These are phyloP conservation scores for Penicillium sp. DNA, from an alignment of 2,329 filamentous ascomycete species.

Conservation along the genomic window DNA sequence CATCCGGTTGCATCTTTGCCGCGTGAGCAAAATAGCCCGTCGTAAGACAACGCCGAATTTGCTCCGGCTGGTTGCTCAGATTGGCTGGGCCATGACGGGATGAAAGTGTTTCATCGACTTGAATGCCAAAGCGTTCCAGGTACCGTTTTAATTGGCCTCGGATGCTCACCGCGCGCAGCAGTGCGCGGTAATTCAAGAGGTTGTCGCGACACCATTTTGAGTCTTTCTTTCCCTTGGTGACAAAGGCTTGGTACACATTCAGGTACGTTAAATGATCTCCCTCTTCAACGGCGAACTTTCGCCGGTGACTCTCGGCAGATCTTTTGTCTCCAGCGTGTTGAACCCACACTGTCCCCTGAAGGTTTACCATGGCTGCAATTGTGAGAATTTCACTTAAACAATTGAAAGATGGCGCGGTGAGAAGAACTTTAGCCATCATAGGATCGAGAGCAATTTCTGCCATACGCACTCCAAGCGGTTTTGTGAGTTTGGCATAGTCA, in stretches of 20 bases:
- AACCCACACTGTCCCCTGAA: slow-evolving; percentile 81
- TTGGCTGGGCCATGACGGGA: slow-evolving; percentile 32
- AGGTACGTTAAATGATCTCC: slow-evolving; percentile 90
- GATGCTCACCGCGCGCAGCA: slow-evolving; percentile 80
- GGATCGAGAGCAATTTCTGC: slow-evolving; percentile 90
- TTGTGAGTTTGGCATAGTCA: slow-evolving; percentile 84
- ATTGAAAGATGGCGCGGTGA: slow-evolving; percentile 70
- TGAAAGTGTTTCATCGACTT: slow-evolving; percentile 59
- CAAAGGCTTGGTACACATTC: slow-evolving; percentile 89
- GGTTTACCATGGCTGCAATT: slow-evolving; percentile 89
- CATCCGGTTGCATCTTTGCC: slow-evolving; percentile 89
- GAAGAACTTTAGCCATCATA: slow-evolving; percentile 88
- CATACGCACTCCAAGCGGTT: slow-evolving; percentile 84
- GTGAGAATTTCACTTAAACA: slow-evolving; percentile 84
- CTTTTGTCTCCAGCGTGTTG: slow-evolving; percentile 75
- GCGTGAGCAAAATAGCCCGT: slow-evolving; percentile 91
- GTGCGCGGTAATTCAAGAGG: slow-evolving; percentile 78
- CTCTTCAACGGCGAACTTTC: slow-evolving; percentile 86
- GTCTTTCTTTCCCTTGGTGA: slow-evolving; percentile 78
- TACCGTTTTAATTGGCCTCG: slow-evolving; percentile 82
- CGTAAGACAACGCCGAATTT: slow-evolving; percentile 80
- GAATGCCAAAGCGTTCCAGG: slow-evolving; percentile 78
- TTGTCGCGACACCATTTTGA: slow-evolving; percentile 84
- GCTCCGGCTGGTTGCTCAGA: slow-evolving; percentile 59
- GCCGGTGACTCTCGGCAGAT: slow-evolving; percentile 67